Base-by-base conservation (phyloP, 176 grass and related monocot genomes). In the Bonia amplexicaulis region DNA sequence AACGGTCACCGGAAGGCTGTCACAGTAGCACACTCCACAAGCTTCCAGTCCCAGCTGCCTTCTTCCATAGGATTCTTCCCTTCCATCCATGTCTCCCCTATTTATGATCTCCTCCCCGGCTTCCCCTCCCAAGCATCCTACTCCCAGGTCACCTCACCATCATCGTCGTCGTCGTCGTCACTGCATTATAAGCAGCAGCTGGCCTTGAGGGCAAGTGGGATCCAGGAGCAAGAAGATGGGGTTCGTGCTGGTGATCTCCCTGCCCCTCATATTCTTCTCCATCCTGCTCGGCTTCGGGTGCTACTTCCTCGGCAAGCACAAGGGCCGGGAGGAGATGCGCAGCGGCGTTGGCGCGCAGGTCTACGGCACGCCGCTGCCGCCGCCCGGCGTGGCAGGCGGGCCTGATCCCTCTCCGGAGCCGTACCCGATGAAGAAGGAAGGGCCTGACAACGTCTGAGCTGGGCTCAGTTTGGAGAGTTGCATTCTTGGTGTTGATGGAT, bases 301-400 rank as follows among this genome's bases (percentile, higher is more conserved):
- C 82, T 96, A 88, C 91, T 96, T 93, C 67, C 73, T 96, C 52
- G 91, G 94, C 49, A 93, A 84, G 89, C 81, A 88, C 73, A 96
- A 44, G 85, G 94, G 89, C 3, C 80, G 91, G 12, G 86, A 93
- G 87, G 91, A 93, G 81, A 82, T 86, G 81, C 80, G 55, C 40
- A n/a, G 74, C 12, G 91, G 94, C 31, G 77, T 96, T 6, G 87
- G 87, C 10, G 85, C 89, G 9, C 94, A 93, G 85, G 47, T 91
- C 19, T 96, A 91, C 47, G 87, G 94, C 61, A 69, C 81, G 39
- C 94, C 94, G 0, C 65, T 85, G 73, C 91, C 89, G 35, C 91
- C 91, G 2, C 87, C 91, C 0, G 87, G 91, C 44, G 68, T 81
- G 7, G 31, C 22, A 1, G 51, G 59, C 71, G 45, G 60, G 74